These are phyloP conservation scores for Fragaria iinumae DNA, from an alignment of 306 rosid genomes.

Conservation along the genomic window DNA sequence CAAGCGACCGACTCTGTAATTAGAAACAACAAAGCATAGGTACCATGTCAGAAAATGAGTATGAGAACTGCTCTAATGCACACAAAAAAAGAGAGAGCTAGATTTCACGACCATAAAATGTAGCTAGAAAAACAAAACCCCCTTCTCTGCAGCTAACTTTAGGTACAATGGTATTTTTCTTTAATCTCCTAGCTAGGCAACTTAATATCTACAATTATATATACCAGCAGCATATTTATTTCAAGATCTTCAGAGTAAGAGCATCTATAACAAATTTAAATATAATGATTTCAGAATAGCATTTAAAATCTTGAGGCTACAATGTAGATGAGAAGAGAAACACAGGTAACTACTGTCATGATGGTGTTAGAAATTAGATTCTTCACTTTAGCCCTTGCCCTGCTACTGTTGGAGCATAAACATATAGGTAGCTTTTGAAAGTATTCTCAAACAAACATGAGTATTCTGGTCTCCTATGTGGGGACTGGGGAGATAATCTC, in stretches of 20 bases:
- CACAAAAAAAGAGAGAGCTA: background rate
- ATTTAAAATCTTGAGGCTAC: background rate
- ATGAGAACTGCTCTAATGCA: background rate
- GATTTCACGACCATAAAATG: background rate
- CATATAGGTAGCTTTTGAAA: constrained; percentile 1
- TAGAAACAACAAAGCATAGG: background rate
- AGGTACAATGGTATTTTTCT: background rate
- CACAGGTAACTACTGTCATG: background rate
- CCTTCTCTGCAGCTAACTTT: background rate
- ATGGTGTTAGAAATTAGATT: background rate
- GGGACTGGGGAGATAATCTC: background rate
- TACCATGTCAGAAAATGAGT: background rate
- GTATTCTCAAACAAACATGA: background rate
- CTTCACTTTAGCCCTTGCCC: background rate
- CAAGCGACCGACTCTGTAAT: constrained; percentile 46
- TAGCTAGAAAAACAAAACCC: background rate
- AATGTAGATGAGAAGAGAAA: background rate
- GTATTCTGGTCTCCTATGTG: background rate
- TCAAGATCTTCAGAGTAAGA: background rate
- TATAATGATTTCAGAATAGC: background rate
- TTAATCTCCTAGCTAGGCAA: background rate
- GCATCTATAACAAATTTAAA: background rate
- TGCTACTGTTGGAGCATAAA: background rate
- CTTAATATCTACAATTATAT: background rate
- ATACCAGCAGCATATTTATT: background rate